Evolutionary conservation across 345 rosid species (phyloP), one percentile per base, ranked within the genome.

Genomic region (Erucastrum elatum): DNA sequence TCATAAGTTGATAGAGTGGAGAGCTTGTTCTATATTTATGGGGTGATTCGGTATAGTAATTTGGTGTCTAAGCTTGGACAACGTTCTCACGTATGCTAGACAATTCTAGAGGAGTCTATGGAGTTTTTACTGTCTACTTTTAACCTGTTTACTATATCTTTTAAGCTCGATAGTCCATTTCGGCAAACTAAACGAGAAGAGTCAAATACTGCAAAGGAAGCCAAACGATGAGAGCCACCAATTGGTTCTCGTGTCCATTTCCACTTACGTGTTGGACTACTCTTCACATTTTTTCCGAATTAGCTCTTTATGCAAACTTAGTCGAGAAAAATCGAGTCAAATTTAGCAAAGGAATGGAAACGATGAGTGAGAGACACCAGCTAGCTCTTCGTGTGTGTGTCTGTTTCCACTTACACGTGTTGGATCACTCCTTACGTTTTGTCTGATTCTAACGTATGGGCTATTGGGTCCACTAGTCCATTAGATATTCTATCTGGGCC

Each of bases 321-420:
- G 3, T 21, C 30, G 60, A 55, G 55, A 64, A 55, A 61, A 69
- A 29, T n/a, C 44, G 26, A 63, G 71, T 64, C 60, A 68, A 77
- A 35, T 35, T 29, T 29, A 35, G 7, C 39, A 35, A 35, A 35
- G 39, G 9, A 17, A 21, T 58, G 7, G 21, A 56, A 64, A 61
- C 31, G 21, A 13, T 37, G n/a, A 56, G 75, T 37, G n/a, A 56
- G 75, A 68, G 78, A 71, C 75, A 74, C 78, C 70, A 68, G 63
- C 15, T 68, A 0, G 4, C 12, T 60, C n/a, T n/a, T n/a, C n/a
- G n/a, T n/a, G n/a, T n/a, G 0, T 63, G 75, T 74, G 79, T 53
- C 75, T 29, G 74, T 61, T 21, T 33, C 60, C 67, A 27, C 51
- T 51, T 62, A 62, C 77, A 72, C 66, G 82, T 62, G 58, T 79